A percentile compares a stretch with the other conserved stretches of the same genome.
Conservation (phyloP, 345 rosid genomes). For the Corymbia maculata region DNA sequence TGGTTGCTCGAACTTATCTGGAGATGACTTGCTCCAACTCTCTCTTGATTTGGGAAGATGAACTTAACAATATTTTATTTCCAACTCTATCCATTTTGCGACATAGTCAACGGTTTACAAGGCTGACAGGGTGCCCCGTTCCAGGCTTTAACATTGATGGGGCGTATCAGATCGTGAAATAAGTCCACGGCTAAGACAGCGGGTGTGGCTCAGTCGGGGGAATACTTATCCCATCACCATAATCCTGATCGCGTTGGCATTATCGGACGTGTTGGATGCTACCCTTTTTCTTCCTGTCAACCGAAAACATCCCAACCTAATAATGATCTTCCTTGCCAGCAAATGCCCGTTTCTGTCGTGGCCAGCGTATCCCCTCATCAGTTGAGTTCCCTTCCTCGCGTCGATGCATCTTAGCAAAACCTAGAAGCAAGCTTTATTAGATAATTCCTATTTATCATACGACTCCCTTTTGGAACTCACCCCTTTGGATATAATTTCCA, state of each 20-base stretch:
- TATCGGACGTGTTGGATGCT: neutral
- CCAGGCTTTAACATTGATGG: neutral
- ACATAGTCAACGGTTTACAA: no score
- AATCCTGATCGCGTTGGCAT: neutral
- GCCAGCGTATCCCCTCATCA: neutral
- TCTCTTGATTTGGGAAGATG: neutral
- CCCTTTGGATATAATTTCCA: neutral
- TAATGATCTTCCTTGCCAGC: neutral
- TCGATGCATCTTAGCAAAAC: neutral
- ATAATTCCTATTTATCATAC: neutral
- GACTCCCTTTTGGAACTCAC: neutral
- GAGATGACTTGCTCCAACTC: no score
- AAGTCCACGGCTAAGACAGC: neutral
- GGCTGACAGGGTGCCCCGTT: neutral
- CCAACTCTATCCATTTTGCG: neutral
- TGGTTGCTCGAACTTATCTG: no score
- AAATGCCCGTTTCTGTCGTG: neutral
- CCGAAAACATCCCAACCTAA: neutral
- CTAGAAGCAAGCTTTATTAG: neutral
- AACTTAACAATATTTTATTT: neutral
- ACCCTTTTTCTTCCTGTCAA: neutral
- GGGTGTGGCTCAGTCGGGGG: neutral
- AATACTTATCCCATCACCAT: neutral
- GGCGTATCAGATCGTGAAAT: neutral
- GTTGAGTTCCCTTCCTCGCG: neutral